These are phyloP conservation scores for Pseudonitzschia delicatissima DNA, from an alignment of 108 stramenopile genomes.

Conservation along the genomic window DNA sequence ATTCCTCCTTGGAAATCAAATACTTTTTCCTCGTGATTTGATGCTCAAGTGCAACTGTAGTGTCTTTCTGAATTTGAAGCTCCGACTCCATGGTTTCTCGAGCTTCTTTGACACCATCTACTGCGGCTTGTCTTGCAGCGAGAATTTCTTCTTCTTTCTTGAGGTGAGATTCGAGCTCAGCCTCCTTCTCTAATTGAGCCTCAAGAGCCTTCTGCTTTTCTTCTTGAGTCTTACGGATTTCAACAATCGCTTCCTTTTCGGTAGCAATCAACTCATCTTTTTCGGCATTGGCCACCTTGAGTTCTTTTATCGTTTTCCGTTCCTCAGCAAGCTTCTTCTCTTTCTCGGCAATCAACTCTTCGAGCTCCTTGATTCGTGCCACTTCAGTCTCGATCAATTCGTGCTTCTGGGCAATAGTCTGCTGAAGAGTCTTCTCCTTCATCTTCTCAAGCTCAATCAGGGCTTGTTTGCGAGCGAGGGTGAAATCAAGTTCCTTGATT, in stretches of 20 bases:
- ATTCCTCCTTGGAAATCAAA: conserved; percentile 9
- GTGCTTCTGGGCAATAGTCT: conserved; percentile 22
- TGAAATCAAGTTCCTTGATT: conserved; percentile 19
- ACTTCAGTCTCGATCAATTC: conserved; percentile 21
- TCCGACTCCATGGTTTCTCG: not conserved
- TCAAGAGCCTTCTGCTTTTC: conserved; percentile 16
- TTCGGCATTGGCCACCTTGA: conserved; percentile 9
- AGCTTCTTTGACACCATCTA: not conserved
- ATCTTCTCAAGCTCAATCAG: conserved; percentile 27
- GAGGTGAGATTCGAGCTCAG: not conserved
- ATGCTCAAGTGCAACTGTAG: conserved; percentile 2
- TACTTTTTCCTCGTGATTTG: not conserved
- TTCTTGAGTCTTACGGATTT: not conserved
- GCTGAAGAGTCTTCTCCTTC: conserved; percentile 28
- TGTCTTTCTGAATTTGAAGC: not conserved
- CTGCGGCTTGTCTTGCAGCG: not conserved
- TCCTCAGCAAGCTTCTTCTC: conserved; percentile 2
- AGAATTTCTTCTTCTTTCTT: not conserved
- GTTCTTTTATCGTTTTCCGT: conserved; percentile 4
- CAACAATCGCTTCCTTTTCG: conserved; percentile 7
- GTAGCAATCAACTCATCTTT: conserved; percentile 12
- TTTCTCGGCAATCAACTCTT: conserved; percentile 9
- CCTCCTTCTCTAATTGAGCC: conserved; percentile 5
- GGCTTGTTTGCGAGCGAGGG: conserved; percentile 24
- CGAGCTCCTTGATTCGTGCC: conserved; percentile 18